A percentile compares a stretch with the other conserved stretches of the same genome.
phyloP scores from a whole-genome alignment of 208 protist genomes.

The Phytomonas serpens region DNA sequence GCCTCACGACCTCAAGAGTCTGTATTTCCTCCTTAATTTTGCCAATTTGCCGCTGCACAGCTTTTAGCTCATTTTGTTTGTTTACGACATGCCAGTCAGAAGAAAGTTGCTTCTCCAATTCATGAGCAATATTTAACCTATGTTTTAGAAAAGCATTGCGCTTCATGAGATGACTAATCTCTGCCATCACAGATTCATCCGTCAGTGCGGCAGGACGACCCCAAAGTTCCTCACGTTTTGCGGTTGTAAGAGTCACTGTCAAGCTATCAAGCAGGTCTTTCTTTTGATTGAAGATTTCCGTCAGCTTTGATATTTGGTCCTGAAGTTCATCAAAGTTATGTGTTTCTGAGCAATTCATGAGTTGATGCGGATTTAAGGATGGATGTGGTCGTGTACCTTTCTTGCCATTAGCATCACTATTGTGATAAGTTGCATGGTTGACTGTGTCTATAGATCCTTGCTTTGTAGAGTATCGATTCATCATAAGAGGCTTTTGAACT shows the following conservation, averaged over 20 bases:
- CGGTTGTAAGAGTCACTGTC: neutral
- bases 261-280: slow-evolving; percentile 5
- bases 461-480: neutral
- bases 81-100: slow-evolving; percentile 50
- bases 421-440: neutral
- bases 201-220: neutral
- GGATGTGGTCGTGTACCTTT: neutral
- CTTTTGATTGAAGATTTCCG: neutral
- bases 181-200: slow-evolving; percentile 7
- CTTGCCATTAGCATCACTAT: neutral
- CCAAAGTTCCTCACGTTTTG: neutral
- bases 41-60: slow-evolving; percentile 37
- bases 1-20: slow-evolving; percentile 46
- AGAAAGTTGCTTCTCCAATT: slow-evolving; percentile 21
- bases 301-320: neutral
- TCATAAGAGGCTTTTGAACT: neutral
- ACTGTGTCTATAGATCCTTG: neutral
- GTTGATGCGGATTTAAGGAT: neutral
- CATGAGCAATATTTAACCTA: slow-evolving; percentile 22
- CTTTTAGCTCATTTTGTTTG: slow-evolving; percentile 50
- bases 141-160: slow-evolving; percentile 34
- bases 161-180: slow-evolving; percentile 18
- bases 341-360: neutral
- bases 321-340: neutral
- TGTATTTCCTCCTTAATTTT: slow-evolving; percentile 47